phyloP scores from a whole-genome alignment of 2,329 filamentous ascomycete genomes.

The Aureobasidium uvarum region DNA sequence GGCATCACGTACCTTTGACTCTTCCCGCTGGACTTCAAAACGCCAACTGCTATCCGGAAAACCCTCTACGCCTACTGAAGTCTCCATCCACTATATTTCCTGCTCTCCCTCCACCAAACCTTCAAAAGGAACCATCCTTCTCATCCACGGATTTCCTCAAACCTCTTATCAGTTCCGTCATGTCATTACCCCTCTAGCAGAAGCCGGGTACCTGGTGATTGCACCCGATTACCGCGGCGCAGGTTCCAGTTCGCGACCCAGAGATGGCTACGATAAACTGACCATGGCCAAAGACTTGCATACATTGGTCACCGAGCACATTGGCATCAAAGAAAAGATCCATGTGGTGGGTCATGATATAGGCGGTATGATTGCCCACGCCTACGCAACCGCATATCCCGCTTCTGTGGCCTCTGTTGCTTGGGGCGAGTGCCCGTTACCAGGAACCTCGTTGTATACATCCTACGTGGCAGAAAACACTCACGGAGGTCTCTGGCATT shows the following conservation, averaged over 20 bases:
- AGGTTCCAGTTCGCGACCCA: slow-evolving; percentile 41
- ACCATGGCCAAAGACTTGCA: slow-evolving; percentile 45
- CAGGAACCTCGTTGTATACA: slow-evolving; percentile 40
- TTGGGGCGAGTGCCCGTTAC: slow-evolving; percentile 48
- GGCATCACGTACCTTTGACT: slow-evolving; percentile 6
- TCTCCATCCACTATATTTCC: slow-evolving; percentile 35
- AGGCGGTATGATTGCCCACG: slow-evolving; percentile 49
- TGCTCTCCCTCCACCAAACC: slow-evolving; percentile 27
- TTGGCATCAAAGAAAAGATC: slow-evolving; percentile 41
- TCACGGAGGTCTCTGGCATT: slow-evolving; percentile 41
- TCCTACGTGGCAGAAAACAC: slow-evolving; percentile 31
- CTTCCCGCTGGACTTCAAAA: slow-evolving; percentile 13
- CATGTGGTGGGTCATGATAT: slow-evolving; percentile 52
- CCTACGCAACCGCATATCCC: slow-evolving; percentile 43
- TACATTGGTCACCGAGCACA: slow-evolving; percentile 33
- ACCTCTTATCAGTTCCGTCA: slow-evolving; percentile 49
- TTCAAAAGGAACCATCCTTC: slow-evolving; percentile 41
- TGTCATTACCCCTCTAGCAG: slow-evolving; percentile 41
- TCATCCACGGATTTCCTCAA: slow-evolving; percentile 52
- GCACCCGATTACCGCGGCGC: slow-evolving; percentile 44
- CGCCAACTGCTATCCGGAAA: slow-evolving; percentile 25
- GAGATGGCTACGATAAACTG: slow-evolving; percentile 44
- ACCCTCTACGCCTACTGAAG: slow-evolving; percentile 21
- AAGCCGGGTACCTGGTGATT: slow-evolving; percentile 43
- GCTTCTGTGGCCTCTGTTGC: slow-evolving; percentile 40